Evolutionary conservation across 331 rosid genomes (phyloP), one percentile per base, ranked within the genome.

Genomic region (Pyracantha coccinea): DNA sequence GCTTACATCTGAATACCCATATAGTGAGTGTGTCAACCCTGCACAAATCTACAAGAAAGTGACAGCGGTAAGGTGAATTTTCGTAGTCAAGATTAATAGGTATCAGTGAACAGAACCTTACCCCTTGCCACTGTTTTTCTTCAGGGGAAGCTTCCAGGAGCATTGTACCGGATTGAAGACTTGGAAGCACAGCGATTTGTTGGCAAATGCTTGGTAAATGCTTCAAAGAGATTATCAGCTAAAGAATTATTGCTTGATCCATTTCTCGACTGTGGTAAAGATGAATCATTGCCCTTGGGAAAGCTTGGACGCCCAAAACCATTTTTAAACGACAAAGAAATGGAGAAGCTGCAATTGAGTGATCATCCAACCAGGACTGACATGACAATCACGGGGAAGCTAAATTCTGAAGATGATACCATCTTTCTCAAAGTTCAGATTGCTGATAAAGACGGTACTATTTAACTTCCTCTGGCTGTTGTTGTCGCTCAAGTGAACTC

Each of bases 1-100:
- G 92, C 84, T 93, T 67, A 89, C 95, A 29, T 82, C 86, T 15
- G 98, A 93, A 71, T 93, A 90, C 41, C 98, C 98, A 3, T 90
- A 90, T 32, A 79, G 89, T 73, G 98, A 93, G 81, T 93, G 98
- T 69, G 0, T 80, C 35, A 93, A 90, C 77, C 96, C 98, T 32
- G 97, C 96, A 47, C 98, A 93, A 83, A 93, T 93, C 65, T 93
- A 93, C 81, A 93, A 93, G 90, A 93, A 90, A 90, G 98, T 93
- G 68, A 89, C 98, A 62, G 82, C 91, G 78, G 98, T 93, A 77
- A 76, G 82, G 19, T 77, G 71, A 75, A 15, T 33, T 19, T 33
- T 21, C 58, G 25, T 25, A 52, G 68, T 73, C n/a, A 21, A 62
- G 59, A 67, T 74, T 62, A 57, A 27, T 71, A 24, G 67, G 29